These are phyloP conservation scores for Termitomyces sp. DNA, from an alignment of 768 basidiomycete genomes.

Conservation along the genomic window DNA sequence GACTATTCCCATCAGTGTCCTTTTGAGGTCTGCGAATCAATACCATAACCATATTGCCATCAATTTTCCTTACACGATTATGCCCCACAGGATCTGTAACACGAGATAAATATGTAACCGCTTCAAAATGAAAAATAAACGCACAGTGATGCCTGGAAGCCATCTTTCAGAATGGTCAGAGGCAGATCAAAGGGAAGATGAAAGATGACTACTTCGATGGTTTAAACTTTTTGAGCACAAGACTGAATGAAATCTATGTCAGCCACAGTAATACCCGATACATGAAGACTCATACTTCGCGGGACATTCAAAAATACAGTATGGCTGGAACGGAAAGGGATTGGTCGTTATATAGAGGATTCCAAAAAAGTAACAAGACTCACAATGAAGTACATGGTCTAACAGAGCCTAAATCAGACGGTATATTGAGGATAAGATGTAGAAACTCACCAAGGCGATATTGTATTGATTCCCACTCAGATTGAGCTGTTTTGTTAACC, in stretches of 20 bases:
- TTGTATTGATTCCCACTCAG: slow-evolving; percentile 62
- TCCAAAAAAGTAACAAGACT: slow-evolving; percentile 18
- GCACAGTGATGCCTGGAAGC: slow-evolving; percentile 64
- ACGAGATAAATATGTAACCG: neutral
- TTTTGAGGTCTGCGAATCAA: slow-evolving; percentile 16
- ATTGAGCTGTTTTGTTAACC: slow-evolving; percentile 51
- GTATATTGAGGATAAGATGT: neutral
- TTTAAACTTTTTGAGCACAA: slow-evolving; percentile 59
- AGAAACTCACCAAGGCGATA: slow-evolving; percentile 52
- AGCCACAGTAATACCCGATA: neutral
- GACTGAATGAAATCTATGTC: slow-evolving; percentile 24
- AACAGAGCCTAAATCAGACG: neutral
- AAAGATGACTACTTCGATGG: slow-evolving; percentile 47
- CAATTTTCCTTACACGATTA: slow-evolving; percentile 44
- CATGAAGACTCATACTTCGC: slow-evolving; percentile 47
- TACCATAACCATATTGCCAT: neutral
- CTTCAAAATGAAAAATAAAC: slow-evolving; percentile 7
- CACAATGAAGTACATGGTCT: slow-evolving; percentile 75
- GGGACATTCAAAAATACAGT: slow-evolving; percentile 66
- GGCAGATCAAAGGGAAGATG: too few species aligned
- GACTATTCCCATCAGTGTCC: slow-evolving; percentile 66
- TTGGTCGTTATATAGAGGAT: neutral
- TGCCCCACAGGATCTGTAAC: slow-evolving; percentile 57
- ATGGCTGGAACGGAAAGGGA: slow-evolving; percentile 34
- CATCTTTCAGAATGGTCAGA: slow-evolving; percentile 34